Evolutionary conservation across 2,329 filamentous ascomycete species (phyloP).

Genomic region (Eutypa lata): DNA sequence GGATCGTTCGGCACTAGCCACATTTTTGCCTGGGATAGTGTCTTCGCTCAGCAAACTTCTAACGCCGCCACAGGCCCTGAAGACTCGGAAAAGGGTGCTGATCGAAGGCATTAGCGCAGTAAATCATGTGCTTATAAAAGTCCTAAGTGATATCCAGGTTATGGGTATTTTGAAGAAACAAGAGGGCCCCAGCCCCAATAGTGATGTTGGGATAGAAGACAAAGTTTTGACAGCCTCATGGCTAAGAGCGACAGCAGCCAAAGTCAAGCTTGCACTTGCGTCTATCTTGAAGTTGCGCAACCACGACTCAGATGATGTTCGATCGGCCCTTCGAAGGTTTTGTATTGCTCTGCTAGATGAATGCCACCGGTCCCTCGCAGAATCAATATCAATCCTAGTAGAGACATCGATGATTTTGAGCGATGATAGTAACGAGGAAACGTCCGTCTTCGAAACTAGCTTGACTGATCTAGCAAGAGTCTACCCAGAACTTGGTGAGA

Average conservation of each 20-base stretch:
- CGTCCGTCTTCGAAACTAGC: conserved; percentile 40
- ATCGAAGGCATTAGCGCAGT: conserved; percentile 59
- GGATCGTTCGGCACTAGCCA: conserved; percentile 73
- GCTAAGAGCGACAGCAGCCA: conserved; percentile 74
- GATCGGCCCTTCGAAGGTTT: conserved; percentile 62
- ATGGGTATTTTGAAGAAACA: conserved; percentile 40
- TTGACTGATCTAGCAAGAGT: conserved; percentile 62
- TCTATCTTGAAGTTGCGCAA: conserved; percentile 73
- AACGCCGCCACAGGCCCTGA: conserved; percentile 61
- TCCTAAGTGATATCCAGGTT: conserved; percentile 57
- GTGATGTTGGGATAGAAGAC: conserved; percentile 22
- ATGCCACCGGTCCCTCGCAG: conserved; percentile 69
- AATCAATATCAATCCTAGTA: conserved; percentile 68
- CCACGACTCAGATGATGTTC: conserved; percentile 68
- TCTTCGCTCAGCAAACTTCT: conserved; percentile 77
- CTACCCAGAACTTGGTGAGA: conserved; percentile 59
- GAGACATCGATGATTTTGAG: conserved; percentile 77
- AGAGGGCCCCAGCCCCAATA: conserved; percentile 20
- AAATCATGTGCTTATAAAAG: conserved; percentile 48
- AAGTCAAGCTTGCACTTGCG: conserved; percentile 79
- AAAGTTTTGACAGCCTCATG: conserved; percentile 55
- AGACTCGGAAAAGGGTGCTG: conserved; percentile 58
- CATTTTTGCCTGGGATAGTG: conserved; percentile 82
- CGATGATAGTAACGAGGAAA: conserved; percentile 45
- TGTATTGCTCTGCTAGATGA: conserved; percentile 76